Conservation (phyloP, 2,329 filamentous ascomycete genomes). For the Trichoderma koningii region DNA sequence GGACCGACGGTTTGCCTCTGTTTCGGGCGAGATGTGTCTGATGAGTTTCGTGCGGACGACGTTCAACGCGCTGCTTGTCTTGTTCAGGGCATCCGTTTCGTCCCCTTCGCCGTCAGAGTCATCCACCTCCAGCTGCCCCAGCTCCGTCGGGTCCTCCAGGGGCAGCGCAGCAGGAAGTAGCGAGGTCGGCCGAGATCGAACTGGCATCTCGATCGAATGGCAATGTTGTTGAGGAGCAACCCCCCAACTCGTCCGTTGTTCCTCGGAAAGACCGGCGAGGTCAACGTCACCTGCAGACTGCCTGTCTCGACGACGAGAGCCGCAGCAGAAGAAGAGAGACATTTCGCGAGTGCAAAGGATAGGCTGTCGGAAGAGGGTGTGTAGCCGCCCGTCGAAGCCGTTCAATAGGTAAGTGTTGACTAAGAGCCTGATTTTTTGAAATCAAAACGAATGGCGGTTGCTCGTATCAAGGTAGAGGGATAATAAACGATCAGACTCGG, state of each 20-base stretch:
- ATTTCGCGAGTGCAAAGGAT: constrained; percentile 15
- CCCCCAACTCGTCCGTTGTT: no score
- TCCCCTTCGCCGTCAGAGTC: constrained; percentile 48
- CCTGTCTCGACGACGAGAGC: constrained; percentile 20
- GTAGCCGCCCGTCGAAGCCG: background rate
- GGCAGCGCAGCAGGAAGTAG: constrained; percentile 1
- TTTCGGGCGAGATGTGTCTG: constrained; percentile 50
- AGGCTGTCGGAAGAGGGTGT: background rate
- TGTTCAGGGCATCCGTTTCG: constrained; percentile 32
- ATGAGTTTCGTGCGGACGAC: constrained; percentile 50
- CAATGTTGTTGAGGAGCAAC: background rate
- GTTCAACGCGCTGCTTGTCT: constrained; percentile 46
- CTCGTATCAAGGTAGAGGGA: constrained; percentile 14
- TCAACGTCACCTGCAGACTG: constrained; percentile 6
- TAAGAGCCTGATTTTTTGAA: constrained; percentile 22
- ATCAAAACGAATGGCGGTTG: constrained; percentile 11
- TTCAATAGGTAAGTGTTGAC: constrained; percentile 25
- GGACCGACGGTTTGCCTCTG: constrained; percentile 44
- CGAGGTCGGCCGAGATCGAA: background rate
- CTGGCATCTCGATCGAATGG: constrained; percentile 10
- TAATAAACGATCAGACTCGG: constrained; percentile 2
- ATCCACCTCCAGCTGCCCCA: constrained; percentile 40
- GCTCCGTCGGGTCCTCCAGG: constrained; percentile 33
- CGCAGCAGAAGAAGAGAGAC: constrained; percentile 26
- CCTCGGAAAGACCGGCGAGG: background rate